Conservation (phyloP, 495 filamentous ascomycete species). For the Aspergillus kassunensis region DNA sequence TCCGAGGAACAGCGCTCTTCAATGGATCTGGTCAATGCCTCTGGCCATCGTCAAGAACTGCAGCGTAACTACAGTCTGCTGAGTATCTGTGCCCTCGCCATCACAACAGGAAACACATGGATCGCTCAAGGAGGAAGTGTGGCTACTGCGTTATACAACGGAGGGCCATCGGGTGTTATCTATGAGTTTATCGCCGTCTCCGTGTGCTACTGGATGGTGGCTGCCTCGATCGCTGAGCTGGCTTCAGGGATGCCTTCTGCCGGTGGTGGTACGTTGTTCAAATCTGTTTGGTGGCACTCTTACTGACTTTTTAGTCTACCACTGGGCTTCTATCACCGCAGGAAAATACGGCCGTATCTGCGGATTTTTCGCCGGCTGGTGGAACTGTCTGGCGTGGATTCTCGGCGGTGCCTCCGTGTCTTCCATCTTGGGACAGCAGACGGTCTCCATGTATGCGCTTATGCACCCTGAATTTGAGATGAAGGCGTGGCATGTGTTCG, state of each 20-base stretch:
- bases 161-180: slow-evolving; percentile 16
- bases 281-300: not conserved
- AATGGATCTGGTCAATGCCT: slow-evolving; percentile 13
- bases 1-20: slow-evolving; percentile 7
- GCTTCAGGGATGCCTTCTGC: slow-evolving; percentile 75
- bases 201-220: slow-evolving; percentile 21
- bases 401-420: slow-evolving; percentile 61
- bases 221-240: slow-evolving; percentile 36
- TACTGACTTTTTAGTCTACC: slow-evolving; percentile 52
- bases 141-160: slow-evolving; percentile 11
- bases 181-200: slow-evolving; percentile 19
- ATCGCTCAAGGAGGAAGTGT: slow-evolving; percentile 19
- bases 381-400: slow-evolving; percentile 78
- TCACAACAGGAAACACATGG: slow-evolving; percentile 19
- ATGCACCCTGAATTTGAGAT: slow-evolving; percentile 61
- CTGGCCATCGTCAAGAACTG: slow-evolving; percentile 17
- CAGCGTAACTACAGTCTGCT: slow-evolving; percentile 17
- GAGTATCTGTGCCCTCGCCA: slow-evolving; percentile 16
- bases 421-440: slow-evolving; percentile 63
- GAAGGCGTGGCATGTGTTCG: slow-evolving; percentile 70
- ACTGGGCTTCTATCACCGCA: slow-evolving; percentile 76
- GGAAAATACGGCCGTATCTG: slow-evolving; percentile 64
- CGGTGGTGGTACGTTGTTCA: slow-evolving; percentile 49
- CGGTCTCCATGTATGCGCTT: slow-evolving; percentile 65
- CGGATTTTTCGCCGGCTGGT: slow-evolving; percentile 76